Percentiles rank a stretch among this genome's conserved stretches.
phyloP scores from a whole-genome alignment of 306 rosid species.

The Begonia peltatifolia region DNA sequence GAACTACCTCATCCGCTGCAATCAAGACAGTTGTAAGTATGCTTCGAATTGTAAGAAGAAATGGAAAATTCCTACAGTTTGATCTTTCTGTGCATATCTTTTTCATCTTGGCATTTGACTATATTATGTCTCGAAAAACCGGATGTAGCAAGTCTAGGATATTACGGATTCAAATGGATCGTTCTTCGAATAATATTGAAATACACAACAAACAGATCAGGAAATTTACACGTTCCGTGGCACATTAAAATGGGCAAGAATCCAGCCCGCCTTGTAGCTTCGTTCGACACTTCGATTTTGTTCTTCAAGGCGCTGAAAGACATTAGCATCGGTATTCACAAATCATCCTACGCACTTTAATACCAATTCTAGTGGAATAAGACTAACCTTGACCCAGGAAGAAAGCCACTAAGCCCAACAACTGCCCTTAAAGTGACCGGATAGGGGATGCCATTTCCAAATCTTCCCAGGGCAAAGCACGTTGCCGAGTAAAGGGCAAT shows the following conservation, averaged over 20 bases:
- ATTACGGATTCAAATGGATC: too few relatives aligned
- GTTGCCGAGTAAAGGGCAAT: slow-evolving; percentile 93
- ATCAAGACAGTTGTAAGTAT: background rate
- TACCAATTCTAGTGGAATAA: background rate
- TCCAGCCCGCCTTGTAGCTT: slow-evolving; percentile 69
- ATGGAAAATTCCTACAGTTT: too few relatives aligned
- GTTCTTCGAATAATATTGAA: too few relatives aligned
- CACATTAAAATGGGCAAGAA: slow-evolving; percentile 63
- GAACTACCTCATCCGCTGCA: slow-evolving; percentile 68
- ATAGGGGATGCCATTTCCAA: slow-evolving; percentile 69
- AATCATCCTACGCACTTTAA: background rate
- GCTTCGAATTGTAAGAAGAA: slow-evolving; percentile 5
- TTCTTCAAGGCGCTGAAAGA: slow-evolving; percentile 58
- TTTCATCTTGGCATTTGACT: too few relatives aligned
- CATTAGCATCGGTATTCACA: slow-evolving; percentile 1
- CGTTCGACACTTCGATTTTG: slow-evolving; percentile 66
- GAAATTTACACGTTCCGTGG: slow-evolving; percentile 86
- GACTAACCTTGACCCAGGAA: slow-evolving; percentile 91
- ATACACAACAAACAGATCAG: too few relatives aligned
- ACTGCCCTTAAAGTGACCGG: slow-evolving; percentile 69
- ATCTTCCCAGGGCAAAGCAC: slow-evolving; percentile 81
- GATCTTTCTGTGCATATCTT: too few relatives aligned
- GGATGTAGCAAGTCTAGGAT: too few relatives aligned
- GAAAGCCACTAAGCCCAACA: slow-evolving; percentile 97
- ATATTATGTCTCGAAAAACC: too few relatives aligned